phyloP scores from a whole-genome alignment of 2,329 filamentous ascomycete genomes.

The Beauveria australis region DNA sequence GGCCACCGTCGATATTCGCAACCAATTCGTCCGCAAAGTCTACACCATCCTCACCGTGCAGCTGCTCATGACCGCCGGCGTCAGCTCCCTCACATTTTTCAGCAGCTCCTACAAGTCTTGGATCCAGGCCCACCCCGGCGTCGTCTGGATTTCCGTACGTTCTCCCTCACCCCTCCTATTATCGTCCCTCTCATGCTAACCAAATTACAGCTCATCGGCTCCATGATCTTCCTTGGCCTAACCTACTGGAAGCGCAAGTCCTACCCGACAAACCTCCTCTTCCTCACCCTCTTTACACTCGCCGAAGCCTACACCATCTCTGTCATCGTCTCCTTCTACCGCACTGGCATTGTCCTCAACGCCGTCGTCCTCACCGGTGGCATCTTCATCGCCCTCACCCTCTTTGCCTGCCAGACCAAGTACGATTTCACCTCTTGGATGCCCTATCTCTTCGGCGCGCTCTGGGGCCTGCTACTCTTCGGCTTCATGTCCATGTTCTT shows the following conservation, averaged over 20 bases:
- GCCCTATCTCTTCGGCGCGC: constrained; percentile 82
- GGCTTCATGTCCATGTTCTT: constrained; percentile 90
- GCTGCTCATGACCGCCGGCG: constrained; percentile 71
- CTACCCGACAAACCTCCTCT: constrained; percentile 89
- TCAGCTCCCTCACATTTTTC: constrained; percentile 82
- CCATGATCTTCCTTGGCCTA: constrained; percentile 75
- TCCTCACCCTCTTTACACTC: constrained; percentile 82
- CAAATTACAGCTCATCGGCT: constrained; percentile 56
- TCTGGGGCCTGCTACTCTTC: constrained; percentile 88
- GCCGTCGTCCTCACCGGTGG: constrained; percentile 82
- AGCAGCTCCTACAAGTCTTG: constrained; percentile 69
- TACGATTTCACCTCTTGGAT: constrained; percentile 98
- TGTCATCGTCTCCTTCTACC: constrained; percentile 87
- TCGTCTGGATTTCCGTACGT: constrained; percentile 75
- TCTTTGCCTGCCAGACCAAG: constrained; percentile 94
- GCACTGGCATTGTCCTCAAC: constrained; percentile 75
- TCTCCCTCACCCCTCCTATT: neutral
- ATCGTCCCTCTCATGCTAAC: neutral
- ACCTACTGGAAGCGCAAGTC: constrained; percentile 96
- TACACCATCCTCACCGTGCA: constrained; percentile 97
- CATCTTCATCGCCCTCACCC: constrained; percentile 69
- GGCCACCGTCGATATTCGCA: constrained; percentile 88
- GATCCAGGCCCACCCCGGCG: constrained; percentile 76
- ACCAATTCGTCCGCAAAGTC: constrained; percentile 95
- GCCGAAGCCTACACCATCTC: constrained; percentile 91